These are phyloP conservation scores for Ophiostoma tasmaniense DNA, from an alignment of 2,329 filamentous ascomycete species.

Conservation along the genomic window DNA sequence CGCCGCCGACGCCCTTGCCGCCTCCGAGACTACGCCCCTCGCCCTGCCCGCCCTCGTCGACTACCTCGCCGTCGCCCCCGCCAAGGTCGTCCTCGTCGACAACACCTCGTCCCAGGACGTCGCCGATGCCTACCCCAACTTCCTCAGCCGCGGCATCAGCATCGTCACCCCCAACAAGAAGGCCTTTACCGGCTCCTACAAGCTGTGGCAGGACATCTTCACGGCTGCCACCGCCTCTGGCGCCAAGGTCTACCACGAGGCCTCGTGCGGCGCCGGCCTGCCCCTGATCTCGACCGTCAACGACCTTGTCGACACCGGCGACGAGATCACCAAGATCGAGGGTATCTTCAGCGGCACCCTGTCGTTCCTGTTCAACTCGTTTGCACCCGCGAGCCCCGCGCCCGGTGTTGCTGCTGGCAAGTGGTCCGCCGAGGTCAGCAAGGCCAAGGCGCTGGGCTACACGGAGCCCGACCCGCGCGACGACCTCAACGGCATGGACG, in stretches of 20 bases:
- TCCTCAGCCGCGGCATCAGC: slow-evolving; percentile 73
- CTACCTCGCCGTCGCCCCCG: slow-evolving; percentile 69
- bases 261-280: slow-evolving; percentile 84
- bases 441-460: slow-evolving; percentile 88
- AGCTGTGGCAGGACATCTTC: slow-evolving; percentile 85
- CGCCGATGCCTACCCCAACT: slow-evolving; percentile 71
- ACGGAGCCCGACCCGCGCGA: slow-evolving; percentile 82
- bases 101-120: slow-evolving; percentile 89
- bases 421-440: slow-evolving; percentile 86
- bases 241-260: slow-evolving; percentile 89
- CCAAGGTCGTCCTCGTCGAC: slow-evolving; percentile 78
- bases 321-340: slow-evolving; percentile 85
- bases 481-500: slow-evolving; percentile 78
- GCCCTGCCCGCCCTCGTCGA: slow-evolving; percentile 62
- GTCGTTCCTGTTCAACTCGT: slow-evolving; percentile 97
- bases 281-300: slow-evolving; percentile 89
- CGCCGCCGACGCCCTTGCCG: slow-evolving; percentile 50
- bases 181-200: slow-evolving; percentile 75
- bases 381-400: slow-evolving; percentile 69
- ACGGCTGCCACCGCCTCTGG: slow-evolving; percentile 58
- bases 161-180: slow-evolving; percentile 99
- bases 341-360: slow-evolving; percentile 97
- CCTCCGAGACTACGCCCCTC: slow-evolving; percentile 57
- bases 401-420: slow-evolving; percentile 67
- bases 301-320: slow-evolving; percentile 89